Evolutionary conservation across 1,284 basidiomycete species (phyloP), one percentile per base, ranked within the genome.

Genomic region (Ustilago curta): DNA sequence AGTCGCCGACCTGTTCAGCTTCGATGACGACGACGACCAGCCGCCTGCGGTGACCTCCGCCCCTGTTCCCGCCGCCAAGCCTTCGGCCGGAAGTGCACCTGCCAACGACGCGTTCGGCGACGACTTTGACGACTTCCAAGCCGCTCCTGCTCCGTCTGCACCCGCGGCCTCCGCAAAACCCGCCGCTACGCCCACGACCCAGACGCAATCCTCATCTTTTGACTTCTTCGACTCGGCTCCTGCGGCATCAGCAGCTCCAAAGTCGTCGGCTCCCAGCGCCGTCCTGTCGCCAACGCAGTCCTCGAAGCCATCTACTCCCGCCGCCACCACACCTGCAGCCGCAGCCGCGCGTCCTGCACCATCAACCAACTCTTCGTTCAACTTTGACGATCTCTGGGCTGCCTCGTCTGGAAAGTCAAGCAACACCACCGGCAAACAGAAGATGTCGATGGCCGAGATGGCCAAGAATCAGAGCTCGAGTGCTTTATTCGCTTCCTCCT

Each of bases 351-450:
- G 66, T 14, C 62, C 71, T 8, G 66, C 66, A 21, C 59, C 70
- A 9, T 47, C 67, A 12, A 71, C 65, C 43, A 77, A 65, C 54
- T 45, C 61, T 2, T 67, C 67, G 4, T 79, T 80, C 35, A 84
- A 83, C 57, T 97, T 97, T 81, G 95, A 96, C 77, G 95, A 97
- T 83, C 86, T 97, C 66, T 97, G 93, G 93, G 90, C 90, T 19
- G 88, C 94, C 87, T 93, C 92, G 1, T 88, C 96, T 21, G 91
- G 91, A 35, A 77, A 72, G 49, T 52, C 78, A 4, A 55, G 59
- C 37, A 37, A 58, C 6, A 59, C 44, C 1, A 68, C 54, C 0
- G 73, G 64, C 32, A 79, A 76, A 48, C 75, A 72, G 8, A 84
- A 84, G 60, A 78, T 80, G 80, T 79, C 79, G 50, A 82, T 86